Base-by-base conservation (phyloP, 177 flowering plant species). In the Vitis hybrid region DNA sequence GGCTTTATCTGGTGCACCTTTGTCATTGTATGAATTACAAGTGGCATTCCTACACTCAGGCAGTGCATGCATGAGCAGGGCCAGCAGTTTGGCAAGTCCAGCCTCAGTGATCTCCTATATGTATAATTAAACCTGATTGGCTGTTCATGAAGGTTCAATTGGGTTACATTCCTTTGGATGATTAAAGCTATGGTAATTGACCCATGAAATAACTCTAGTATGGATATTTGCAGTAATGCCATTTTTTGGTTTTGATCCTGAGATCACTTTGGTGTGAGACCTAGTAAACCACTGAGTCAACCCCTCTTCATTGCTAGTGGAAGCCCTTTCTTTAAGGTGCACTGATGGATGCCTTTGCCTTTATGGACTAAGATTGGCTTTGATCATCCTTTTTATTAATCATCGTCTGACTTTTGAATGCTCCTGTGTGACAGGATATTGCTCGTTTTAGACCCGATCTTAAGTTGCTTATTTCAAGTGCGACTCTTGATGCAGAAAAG, bases 401-500 rank as follows among this genome's bases (percentile, higher is more conserved):
- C 16, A 19, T 12, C 62, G 30, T 69, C 52, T 64, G n/a, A 46
- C 49, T 30, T 50, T 54, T 16, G n/a, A 21, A 7, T 67, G 50
- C 18, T 71, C 48, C 15, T 71, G 4, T 74, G 13, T 72, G 30
- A 63, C 66, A 94, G 98, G 99, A 95, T 75, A 87, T 95, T 79
- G 67, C 98, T 61, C 92, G 97, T n/a, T 95, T 89, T 73, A 87
- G 98, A 12, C 87, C 85, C 52, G 98, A 95, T 81, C 79, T 93
- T 3, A 93, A 95, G 82, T 74, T 95, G 82, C 94, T 95, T 46
- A 95, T 95, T 52, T 95, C 99, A 18, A 93, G 98, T 89, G 99
- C 99, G 13, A 95, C 98, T 16, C 89, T 95, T 15, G 97, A 95
- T 81, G 98, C 99, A 0, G 99, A 91, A 80, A 95, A 95, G 75